These are phyloP conservation scores for Ceratobasidium sp. DNA, from an alignment of 1,284 basidiomycete genomes.

Conservation along the genomic window DNA sequence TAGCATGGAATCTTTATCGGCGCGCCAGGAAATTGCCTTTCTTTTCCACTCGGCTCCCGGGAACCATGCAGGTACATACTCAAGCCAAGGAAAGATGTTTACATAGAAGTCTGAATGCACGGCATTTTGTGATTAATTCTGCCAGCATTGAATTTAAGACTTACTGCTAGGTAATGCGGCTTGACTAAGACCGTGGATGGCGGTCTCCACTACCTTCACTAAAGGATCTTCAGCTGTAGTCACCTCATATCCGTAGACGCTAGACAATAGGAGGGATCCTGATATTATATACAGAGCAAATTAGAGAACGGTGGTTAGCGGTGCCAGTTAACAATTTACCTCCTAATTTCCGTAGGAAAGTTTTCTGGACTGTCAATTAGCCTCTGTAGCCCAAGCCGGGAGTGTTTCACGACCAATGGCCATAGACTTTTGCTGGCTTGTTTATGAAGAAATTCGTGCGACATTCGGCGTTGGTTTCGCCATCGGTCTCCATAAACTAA, in stretches of 20 bases:
- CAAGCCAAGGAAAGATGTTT: background rate
- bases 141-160: background rate
- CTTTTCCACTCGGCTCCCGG: conserved; percentile 23
- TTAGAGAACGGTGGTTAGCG: no score
- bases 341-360: background rate
- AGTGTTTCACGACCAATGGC: background rate
- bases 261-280: background rate
- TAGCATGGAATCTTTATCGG: conserved; percentile 3
- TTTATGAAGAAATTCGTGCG: background rate
- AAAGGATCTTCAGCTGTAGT: background rate
- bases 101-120: conserved; percentile 7
- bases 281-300: background rate
- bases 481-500: conserved; percentile 2
- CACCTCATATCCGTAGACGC: conserved; percentile 6
- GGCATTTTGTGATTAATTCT: no score
- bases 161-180: conserved; percentile 3
- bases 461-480: conserved; percentile 6
- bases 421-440: background rate
- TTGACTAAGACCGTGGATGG: background rate
- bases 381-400: background rate
- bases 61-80: conserved; percentile 9
- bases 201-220: background rate
- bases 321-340: background rate
- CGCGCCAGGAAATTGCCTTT: conserved; percentile 21
- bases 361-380: background rate